These are phyloP conservation scores for Aspergillus affinis DNA, from an alignment of 495 filamentous ascomycete species.

Conservation along the genomic window DNA sequence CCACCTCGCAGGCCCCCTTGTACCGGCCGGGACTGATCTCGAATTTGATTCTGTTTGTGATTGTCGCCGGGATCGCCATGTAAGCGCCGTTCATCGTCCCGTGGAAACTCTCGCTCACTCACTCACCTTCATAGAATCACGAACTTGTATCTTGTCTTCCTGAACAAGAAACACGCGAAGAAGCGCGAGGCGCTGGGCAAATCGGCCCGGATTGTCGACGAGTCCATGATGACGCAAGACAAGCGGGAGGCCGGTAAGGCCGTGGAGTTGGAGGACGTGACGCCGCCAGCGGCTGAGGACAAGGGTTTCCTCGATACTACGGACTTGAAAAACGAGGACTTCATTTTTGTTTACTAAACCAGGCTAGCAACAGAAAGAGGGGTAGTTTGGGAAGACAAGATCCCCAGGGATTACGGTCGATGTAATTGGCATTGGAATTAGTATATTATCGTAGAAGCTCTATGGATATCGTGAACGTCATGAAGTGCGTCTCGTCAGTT, in stretches of 20 bases:
- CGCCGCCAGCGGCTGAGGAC: conserved; percentile 6
- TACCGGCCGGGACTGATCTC: conserved; percentile 30
- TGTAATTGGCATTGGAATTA: not conserved
- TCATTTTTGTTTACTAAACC: conserved; percentile 28
- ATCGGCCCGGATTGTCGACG: conserved; percentile 18
- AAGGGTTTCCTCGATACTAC: conserved; percentile 29
- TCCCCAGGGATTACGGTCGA: not conserved
- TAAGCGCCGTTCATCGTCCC: conserved; percentile 10
- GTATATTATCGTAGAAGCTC: not conserved
- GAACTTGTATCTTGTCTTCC: conserved; percentile 44
- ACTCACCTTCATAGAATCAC: conserved; percentile 11
- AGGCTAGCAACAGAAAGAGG: not conserved
- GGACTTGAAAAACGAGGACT: conserved; percentile 31
- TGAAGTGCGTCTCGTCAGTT: not conserved
- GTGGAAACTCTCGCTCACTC: too few species aligned
- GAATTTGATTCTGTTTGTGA: conserved; percentile 26
- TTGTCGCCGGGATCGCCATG: conserved; percentile 22
- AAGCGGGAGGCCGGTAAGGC: conserved; percentile 18
- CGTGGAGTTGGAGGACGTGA: conserved; percentile 22
- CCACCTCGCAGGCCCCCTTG: conserved; percentile 21
- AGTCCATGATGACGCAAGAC: conserved; percentile 22
- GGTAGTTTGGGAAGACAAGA: too few species aligned
- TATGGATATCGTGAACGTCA: not conserved
- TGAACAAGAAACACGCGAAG: conserved; percentile 48
- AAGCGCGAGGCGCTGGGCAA: conserved; percentile 39